Percentiles rank a stretch among this genome's conserved stretches.
These are phyloP conservation scores for Populus trichocarpa DNA, from an alignment of 441 rosid genomes.

Conservation along the genomic window DNA sequence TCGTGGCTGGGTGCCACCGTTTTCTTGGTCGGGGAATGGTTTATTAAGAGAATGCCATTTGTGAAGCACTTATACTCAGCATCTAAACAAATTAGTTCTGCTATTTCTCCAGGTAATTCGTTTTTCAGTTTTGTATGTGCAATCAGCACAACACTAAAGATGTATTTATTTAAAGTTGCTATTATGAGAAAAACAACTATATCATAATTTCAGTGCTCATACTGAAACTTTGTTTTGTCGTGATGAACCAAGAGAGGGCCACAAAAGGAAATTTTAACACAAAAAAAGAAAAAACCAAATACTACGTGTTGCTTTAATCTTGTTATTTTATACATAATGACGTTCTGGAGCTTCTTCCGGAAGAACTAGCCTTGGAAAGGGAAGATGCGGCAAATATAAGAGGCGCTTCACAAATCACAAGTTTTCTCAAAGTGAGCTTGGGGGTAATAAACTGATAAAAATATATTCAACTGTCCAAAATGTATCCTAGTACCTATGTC, in stretches of 20 bases:
- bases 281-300: not conserved
- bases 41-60: slow-evolving; percentile 92
- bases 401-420: not conserved
- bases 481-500: not conserved
- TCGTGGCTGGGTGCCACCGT: slow-evolving; percentile 97
- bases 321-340: not conserved
- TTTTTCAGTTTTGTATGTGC: not conserved
- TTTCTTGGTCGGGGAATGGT: slow-evolving; percentile 89
- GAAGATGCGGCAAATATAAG: not conserved
- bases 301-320: not conserved
- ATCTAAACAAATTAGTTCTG: slow-evolving; percentile 94
- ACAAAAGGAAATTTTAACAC: not conserved
- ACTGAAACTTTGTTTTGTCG: not conserved
- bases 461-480: not conserved
- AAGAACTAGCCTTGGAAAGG: not conserved
- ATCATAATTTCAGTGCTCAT: no score
- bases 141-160: not conserved
- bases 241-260: not conserved
- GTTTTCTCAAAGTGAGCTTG: not conserved
- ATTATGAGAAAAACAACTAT: not conserved
- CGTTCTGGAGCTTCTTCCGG: not conserved
- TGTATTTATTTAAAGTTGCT: not conserved
- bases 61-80: slow-evolving; percentile 88
- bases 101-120: slow-evolving; percentile 79
- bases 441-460: not conserved